Evolutionary conservation across 169 alveolate species (phyloP), one percentile per base, ranked within the genome.

Genomic region (Eimeria sp.): DNA sequence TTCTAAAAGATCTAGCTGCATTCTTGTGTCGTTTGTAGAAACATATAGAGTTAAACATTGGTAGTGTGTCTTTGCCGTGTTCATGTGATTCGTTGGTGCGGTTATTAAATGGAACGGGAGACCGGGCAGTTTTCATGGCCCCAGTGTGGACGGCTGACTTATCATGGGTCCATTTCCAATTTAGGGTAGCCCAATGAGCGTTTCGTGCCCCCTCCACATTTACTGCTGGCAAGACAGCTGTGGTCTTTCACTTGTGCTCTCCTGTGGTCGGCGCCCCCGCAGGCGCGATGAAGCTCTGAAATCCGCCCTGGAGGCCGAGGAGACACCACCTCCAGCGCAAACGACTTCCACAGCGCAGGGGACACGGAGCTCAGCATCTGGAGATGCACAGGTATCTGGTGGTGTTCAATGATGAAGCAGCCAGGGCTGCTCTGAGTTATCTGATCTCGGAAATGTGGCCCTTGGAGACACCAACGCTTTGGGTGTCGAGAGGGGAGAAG

Each of bases 221-320:
- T 20, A 72, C 33, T 23, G 52, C 16, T 0, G 1, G 82, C 27
- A 74, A n/a, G 54, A 33, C 83, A 74, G 33, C 33, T 40, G 89
- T 30, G 49, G 11, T 54, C 46, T 49, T 80, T 49, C 30, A 16
- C 14, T 80, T 87, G 91, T 49, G 77, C 64, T 25, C 9, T 66
- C 0, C 37, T 62, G 6, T 13, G 52, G 16, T 66, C 13, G 33
- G 71, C 20, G 64, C 56, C 37, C 46, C 52, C 23, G 62, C 83
- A 87, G 94, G 94, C 94, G 94, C 62, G 94, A 87, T 62, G 94
- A 87, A 58, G 82, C 94, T 56, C 94, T 87, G 66, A 87, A 62
- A 54, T 23, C 68, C 14, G 94, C 83, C 23, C 54, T 62, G 30
- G 94, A 87, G 66, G 83, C 94, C 52, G 94, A 87, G 43, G 58